These are phyloP conservation scores for Kwoniella shivajii DNA, from an alignment of 1,284 basidiomycete genomes.

Conservation along the genomic window DNA sequence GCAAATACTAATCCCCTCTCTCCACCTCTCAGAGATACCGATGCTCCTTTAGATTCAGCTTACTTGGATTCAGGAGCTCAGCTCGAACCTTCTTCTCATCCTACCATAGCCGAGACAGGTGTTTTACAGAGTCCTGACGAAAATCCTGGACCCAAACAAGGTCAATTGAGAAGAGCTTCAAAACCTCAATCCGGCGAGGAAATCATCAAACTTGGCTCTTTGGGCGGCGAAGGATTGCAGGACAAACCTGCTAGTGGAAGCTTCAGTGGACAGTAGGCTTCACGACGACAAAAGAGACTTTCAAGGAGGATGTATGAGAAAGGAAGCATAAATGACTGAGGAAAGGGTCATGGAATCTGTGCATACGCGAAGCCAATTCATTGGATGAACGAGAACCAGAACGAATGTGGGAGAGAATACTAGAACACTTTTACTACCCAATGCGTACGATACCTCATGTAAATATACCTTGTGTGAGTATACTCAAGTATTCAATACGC, in stretches of 20 bases:
- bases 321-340: no score
- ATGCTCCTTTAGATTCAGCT: constrained; percentile 25
- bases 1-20: constrained; percentile 19
- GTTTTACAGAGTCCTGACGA: constrained; percentile 7
- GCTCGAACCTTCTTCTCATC: constrained; percentile 33
- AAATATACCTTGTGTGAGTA: no score
- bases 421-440: no score
- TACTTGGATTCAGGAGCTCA: constrained; percentile 36
- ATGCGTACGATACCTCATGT: no score
- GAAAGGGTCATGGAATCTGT: no score
- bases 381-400: no score
- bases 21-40: constrained; percentile 15
- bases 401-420: no score
- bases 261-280: constrained; percentile 7
- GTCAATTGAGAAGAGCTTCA: constrained; percentile 44
- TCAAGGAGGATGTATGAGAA: not conserved
- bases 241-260: constrained; percentile 32
- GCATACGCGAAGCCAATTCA: no score
- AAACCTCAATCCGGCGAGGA: constrained; percentile 25
- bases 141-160: constrained; percentile 36
- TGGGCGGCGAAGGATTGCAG: constrained; percentile 48
- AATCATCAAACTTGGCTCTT: constrained; percentile 47
- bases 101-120: constrained; percentile 52
- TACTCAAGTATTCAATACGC: no score
- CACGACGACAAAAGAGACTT: not conserved